Evolutionary conservation across 768 basidiomycete species (phyloP), one percentile per base, ranked within the genome.

Genomic region (Favolaschia claudopus): DNA sequence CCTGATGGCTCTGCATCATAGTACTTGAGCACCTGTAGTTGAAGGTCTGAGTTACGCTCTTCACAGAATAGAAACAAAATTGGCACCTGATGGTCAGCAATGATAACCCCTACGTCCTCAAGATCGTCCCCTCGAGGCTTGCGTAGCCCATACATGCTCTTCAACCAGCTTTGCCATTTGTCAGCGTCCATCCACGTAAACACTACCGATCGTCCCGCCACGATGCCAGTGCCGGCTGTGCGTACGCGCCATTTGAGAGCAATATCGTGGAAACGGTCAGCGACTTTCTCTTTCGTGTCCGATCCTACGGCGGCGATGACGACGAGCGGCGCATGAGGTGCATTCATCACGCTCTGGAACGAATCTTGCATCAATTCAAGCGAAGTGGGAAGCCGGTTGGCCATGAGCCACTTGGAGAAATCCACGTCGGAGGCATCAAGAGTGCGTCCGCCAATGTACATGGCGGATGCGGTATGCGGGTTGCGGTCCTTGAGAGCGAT

Each of bases 101-200:
- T 83, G n/a, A 96, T 81, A 22, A 93, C 79, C 12, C 68, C 70
- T 2, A 81, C 73, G 58, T 78, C 78, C 33, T 79, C 79, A 55
- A 78, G 49, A 14, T 74, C 71, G 31, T 60, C 61, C 13, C 60
- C 48, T 17, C 66, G 62, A 8, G 62, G 60, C 49, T 67, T 77
- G 65, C 48, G 40, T 15, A 95, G 77, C 27, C 89, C 89, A 75
- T 98, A 99, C 87, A 94, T 94, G 65, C 87, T 88, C 80, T 92
- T 94, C 76, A 96, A 77, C 95, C 95, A 98, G 47, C 84, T 87
- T 24, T 74, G 81, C 95, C 96, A 98, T 72, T 81, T 84, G 24
- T 85, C 87, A 2, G 79, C 84, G 68, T 99, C 93, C 85, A 97
- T 95, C 89, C 90, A 95, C 9, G 89, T 82, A 74, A 95, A 97